Evolutionary conservation across 768 basidiomycete species (phyloP).

Genomic region (Leccinellum luteum): DNA sequence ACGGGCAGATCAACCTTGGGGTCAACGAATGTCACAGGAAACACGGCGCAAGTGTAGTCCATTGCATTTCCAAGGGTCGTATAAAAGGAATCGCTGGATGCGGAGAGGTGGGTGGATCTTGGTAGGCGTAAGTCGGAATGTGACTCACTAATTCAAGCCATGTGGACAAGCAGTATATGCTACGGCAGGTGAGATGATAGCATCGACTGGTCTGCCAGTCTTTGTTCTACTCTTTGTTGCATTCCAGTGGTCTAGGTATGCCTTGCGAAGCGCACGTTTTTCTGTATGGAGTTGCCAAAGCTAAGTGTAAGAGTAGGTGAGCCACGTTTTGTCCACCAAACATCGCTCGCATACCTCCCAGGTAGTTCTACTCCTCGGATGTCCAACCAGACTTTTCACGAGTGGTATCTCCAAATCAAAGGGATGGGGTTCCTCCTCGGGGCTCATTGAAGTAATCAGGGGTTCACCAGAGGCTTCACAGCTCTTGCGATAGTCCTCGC

Average conservation of each 20-base stretch:
- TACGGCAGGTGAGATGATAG: conserved; percentile 46
- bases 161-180: conserved; percentile 45
- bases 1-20: conserved; percentile 36
- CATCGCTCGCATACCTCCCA: conserved; percentile 37
- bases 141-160: conserved; percentile 39
- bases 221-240: conserved; percentile 40
- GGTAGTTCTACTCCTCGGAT: conserved; percentile 37
- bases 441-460: conserved; percentile 37
- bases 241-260: conserved; percentile 50
- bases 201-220: conserved; percentile 52
- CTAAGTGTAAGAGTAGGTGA: conserved; percentile 13
- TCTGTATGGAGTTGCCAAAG: conserved; percentile 48
- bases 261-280: conserved; percentile 40
- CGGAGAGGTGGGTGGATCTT: conserved; percentile 13
- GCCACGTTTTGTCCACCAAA: neutral
- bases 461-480: conserved; percentile 45
- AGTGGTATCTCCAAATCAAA: conserved; percentile 45
- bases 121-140: neutral
- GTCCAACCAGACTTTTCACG: conserved; percentile 44
- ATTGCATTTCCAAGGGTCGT: conserved; percentile 46
- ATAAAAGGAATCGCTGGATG: conserved; percentile 39
- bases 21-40: conserved; percentile 51
- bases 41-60: conserved; percentile 42
- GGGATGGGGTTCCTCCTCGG: conserved; percentile 30
- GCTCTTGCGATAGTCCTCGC: conserved; percentile 34